Base-by-base conservation (phyloP, 768 basidiomycete species). In the Nidularia sp. region DNA sequence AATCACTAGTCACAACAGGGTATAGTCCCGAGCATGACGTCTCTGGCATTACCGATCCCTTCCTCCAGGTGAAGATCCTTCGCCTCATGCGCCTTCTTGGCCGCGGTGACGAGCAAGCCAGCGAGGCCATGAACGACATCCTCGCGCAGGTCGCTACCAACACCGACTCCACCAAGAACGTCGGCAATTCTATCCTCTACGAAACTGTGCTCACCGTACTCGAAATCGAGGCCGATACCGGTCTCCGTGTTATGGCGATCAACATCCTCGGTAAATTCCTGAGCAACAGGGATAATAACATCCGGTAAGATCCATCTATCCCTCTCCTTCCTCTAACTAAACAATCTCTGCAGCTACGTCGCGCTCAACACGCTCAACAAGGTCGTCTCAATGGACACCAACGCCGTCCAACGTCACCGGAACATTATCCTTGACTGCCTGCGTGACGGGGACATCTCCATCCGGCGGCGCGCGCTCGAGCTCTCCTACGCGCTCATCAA, bases 131-230 rank as follows among this genome's bases (percentile, higher is more conserved):
- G 96, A 98, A 98, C 64, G 97, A 99, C 69, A 96, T 99, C 55
- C 71, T 98, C 47, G 96, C 96, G 6, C 96, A 94, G 90, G 95
- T 99, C 34, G 97, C 97, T n/a, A 98, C 97, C 1, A 99, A 98
- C 67, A 99, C 97, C 0, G 97, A 99, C 61, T 88, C 90, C 4
- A 85, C 90, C 5, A 99, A 99, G 72, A 99, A 98, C 62, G 97
- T 98, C 58, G 97, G 97, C 49, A 98, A 98, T 68, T 87, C 96
- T 3, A 98, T 99, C 56, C 70, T 99, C 33, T 99, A 99, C 66
- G 97, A 99, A 72, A 96, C 96, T 0, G 96, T 98, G 5, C 77
- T 98, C 56, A 93, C 95, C 1, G 88, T 99, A 13, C 77, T 99
- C 45, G 96, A 99, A 58, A 98, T 98, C 55, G 94, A 99, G 62